Percentiles rank a stretch among this genome's conserved stretches.
Evolutionary conservation across 2,329 filamentous ascomycete species (phyloP).

Genomic region (Clonostachys rosea): DNA sequence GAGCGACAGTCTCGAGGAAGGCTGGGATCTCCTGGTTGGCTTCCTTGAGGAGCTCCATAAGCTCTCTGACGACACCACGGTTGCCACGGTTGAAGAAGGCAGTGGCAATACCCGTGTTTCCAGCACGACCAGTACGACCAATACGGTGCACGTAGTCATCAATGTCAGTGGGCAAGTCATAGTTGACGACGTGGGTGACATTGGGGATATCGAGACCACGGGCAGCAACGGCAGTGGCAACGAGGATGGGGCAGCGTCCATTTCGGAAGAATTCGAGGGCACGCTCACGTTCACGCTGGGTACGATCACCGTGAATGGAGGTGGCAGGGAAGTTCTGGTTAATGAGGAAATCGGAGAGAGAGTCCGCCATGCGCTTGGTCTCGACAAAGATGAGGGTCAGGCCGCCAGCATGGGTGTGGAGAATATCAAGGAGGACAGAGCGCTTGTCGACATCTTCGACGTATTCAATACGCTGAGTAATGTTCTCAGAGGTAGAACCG

Average conservation of each 20-base stretch:
- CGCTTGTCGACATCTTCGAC: conserved; percentile 97
- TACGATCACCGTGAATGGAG: conserved; percentile 97
- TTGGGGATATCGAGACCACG: conserved; percentile 91
- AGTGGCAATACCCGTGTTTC: conserved; percentile 96
- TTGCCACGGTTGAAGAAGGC: conserved; percentile 99
- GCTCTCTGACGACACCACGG: conserved; percentile 92
- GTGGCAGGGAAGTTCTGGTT: conserved; percentile 98
- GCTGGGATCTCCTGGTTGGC: conserved; percentile 93
- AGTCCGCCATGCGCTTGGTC: conserved; percentile 99
- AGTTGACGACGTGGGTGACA: conserved; percentile 97
- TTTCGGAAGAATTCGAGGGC: conserved; percentile 97
- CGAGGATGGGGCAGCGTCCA: conserved; percentile 90
- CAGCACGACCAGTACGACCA: conserved; percentile 98
- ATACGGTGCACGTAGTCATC: conserved; percentile 99
- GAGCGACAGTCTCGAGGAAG: conserved; percentile 96
- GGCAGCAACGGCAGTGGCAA: conserved; percentile 94
- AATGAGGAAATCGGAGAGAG: conserved; percentile 94
- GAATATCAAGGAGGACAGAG: conserved; percentile 93
- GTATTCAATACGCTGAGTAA: conserved; percentile 98
- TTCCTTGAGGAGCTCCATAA: conserved; percentile 97
- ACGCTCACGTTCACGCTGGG: conserved; percentile 97
- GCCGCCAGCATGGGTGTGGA: conserved; percentile 87
- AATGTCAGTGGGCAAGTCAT: conserved; percentile 97
- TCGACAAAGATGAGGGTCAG: conserved; percentile 97
- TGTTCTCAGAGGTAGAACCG: conserved; percentile 99